Evolutionary conservation across 345 rosid genomes (phyloP), one percentile per base, ranked within the genome.

Genomic region (Sapria himalayana): DNA sequence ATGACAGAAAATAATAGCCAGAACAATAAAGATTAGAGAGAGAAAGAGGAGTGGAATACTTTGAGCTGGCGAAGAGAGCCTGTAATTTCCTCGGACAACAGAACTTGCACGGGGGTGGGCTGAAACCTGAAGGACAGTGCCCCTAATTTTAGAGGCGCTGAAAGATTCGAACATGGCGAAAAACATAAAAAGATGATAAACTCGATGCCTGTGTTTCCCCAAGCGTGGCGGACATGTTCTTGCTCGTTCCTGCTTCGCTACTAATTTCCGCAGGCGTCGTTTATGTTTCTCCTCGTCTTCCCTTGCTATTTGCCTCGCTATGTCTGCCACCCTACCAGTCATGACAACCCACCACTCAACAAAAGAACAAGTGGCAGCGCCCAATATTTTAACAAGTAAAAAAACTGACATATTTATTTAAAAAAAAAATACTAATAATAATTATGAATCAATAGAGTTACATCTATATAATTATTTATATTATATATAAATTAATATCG

Each of bases 11-110:
- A 19, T 7, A 38, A 13, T 12, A 5, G 12, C 0, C 2, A 36
- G 23, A 9, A 43, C 14, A 3, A 25, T 37, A 13, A 27, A 22
- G 33, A 22, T 29, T 27, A 52, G 46, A 50, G 17, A 27, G 23
- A 42, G 33, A 42, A 46, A 18, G 35, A 38, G 14, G 15, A 22
- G 25, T 37, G 32, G 11, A n/a, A 0, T 55, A 78, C 97, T 76
- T 82, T 86, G 14, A 79, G 62, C 54, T 79, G 72, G 9, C 84
- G 84, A 27, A 82, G 76, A 47, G 98, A 89, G 20, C 95, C 95
- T 1, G 81, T 82, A 48, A 89, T 73, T 54, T 89, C 95, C 65
- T 89, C 98, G 20, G 84, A 70, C 45, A 89, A 67, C 14, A 82
- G 69, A 25, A 89, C 98, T 50, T 82, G 92, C 43, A 67, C 49